Base-by-base conservation (phyloP, 495 filamentous ascomycete species). In the Mytilinidion resinicola region DNA sequence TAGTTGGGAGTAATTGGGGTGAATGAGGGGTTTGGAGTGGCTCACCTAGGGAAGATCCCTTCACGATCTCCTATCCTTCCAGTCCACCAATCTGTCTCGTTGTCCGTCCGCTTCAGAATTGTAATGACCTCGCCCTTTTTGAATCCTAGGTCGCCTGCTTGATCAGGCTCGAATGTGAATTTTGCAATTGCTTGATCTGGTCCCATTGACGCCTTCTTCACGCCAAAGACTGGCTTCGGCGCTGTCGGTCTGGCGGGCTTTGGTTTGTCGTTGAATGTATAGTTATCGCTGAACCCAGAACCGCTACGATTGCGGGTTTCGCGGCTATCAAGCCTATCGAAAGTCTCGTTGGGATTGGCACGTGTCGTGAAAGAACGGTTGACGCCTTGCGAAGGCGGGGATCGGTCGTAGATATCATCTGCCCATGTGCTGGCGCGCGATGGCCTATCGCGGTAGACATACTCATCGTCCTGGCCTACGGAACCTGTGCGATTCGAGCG, bases 61-160 rank as follows among this genome's bases (percentile, higher is more conserved):
- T 82, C 81, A 15, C 82, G 74, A 63, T 80, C 78, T 14, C 83
- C 84, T 53, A 87, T 81, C 52, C 78, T 76, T 30, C 84, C 84
- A 35, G 84, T 87, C 91, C 91, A 96, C 82, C 92, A 95, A 71
- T 96, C 91, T 9, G 84, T 85, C 59, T 87, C 86, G 61, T 82
- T 90, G 0, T 98, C 89, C n/a, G 93, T 96, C 69, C 88, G 87
- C 76, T 98, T 97, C 17, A 92, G 72, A 55, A 98, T 93, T n/a
- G 91, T 96, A 62, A 98, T 96, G 50, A 97, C 74, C 36, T 98
- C 93, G 17, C 93, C 93, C 77, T 98, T 97, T 78, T 95, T 95
- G 78, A 97, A 97, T 0, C 85, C 87, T 57, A 98, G 72, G 69
- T 98, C 93, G 20, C 93, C 93, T 0, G 87, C 83, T 67, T 98